Evolutionary conservation across 1,284 basidiomycete species (phyloP).

Genomic region (Heterobasidion irregulare): DNA sequence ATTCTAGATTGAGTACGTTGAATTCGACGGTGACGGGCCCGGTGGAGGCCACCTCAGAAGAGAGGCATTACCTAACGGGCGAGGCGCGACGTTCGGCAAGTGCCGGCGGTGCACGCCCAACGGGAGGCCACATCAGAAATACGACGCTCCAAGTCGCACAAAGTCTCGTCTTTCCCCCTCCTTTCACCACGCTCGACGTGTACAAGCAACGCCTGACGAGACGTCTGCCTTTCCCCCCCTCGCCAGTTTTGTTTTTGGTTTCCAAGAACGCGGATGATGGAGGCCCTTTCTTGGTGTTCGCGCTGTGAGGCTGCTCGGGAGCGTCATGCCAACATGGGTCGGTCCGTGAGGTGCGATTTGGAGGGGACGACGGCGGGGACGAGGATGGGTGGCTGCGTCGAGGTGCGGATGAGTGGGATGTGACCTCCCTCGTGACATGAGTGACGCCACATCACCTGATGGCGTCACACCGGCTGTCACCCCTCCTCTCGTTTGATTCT

Average conservation of each 20-base stretch:
- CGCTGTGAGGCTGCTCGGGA: too few relatives aligned
- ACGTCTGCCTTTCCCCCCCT: not conserved
- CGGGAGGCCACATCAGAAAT: not conserved
- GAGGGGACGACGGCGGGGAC: too few relatives aligned
- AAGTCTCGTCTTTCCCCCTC: not conserved
- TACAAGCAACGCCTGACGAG: not conserved
- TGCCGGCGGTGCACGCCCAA: not conserved
- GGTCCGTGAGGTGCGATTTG: too few relatives aligned
- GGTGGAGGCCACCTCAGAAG: too few relatives aligned
- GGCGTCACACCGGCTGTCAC: not conserved
- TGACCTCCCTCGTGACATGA: not conserved
- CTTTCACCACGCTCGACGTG: not conserved
- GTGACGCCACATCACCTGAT: not conserved
- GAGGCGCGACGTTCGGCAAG: not conserved
- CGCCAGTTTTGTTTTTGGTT: not conserved
- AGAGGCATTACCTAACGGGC: too few relatives aligned
- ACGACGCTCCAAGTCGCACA: not conserved
- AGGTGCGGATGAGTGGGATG: not conserved
- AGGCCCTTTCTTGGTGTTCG: too few relatives aligned
- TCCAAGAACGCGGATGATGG: not conserved
- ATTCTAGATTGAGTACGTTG: too few relatives aligned
- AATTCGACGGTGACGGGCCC: too few relatives aligned
- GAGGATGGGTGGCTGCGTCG: not conserved
- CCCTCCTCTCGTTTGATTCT: not conserved
- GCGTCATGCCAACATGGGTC: too few relatives aligned